Evolutionary conservation across 164 flowering plant genomes (phyloP), one percentile per base, ranked within the genome.

Genomic region (Brasenia schreberi): DNA sequence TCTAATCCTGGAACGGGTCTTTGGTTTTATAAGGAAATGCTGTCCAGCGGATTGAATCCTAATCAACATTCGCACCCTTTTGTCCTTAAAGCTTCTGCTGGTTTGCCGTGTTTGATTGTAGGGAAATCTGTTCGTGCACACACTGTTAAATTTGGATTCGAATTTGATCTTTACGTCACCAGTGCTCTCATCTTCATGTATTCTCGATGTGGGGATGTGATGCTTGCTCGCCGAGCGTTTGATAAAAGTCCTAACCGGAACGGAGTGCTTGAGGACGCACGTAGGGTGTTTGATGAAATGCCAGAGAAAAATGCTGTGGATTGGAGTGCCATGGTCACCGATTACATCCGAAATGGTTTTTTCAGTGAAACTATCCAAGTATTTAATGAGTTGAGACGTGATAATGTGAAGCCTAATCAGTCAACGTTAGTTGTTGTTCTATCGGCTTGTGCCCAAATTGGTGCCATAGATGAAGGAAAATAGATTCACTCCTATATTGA

Each of bases 291-390:
- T 44, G 56, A 65, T 62, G 73, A 52, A 45, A 66, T 70, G 73
- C 68, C 66, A 17, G 73, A 61, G n/a, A 43, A 49, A 66, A 70
- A 66, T 66, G 73, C 27, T 44, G 68, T 66, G 60, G 44, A 62
- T 49, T 70, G 69, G 69, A 66, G 73, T 18, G 73, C 73, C 52
- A 70, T 70, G 69, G 52, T 70, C n/a, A 44, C 73, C 5, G 73
- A 69, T 1, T 70, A 66, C 11, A 66, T 62, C 18, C 65, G 66
- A 56, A 70, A 70, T 5, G 44, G 33, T 16, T 66, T n/a, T 19
- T 66, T 49, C 42, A 19, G 18, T 18, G 66, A 62, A 9, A 69
- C 69, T 0, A 18, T 70, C 12, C 43, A 53, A 18, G 12, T 70
- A 52, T 70, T 70, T 52, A 44, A n/a, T 11, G 27, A 66, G 18